Percentiles rank a stretch among this genome's conserved stretches.
phyloP scores from a whole-genome alignment of 139 green algal species.

The Edaphochlamys debaryana region DNA sequence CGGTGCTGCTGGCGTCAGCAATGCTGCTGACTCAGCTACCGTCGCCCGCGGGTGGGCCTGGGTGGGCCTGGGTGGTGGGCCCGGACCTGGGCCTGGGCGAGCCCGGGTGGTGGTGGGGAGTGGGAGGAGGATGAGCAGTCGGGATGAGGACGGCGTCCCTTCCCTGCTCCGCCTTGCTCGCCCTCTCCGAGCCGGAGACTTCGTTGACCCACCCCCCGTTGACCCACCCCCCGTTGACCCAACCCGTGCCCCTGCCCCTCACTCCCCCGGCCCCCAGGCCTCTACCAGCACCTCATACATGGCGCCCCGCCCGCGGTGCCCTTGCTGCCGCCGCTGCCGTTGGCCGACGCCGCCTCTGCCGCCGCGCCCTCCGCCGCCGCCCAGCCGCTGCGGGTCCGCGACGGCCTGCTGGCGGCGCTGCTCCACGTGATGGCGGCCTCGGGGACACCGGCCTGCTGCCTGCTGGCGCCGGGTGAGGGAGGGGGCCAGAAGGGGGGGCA shows the following conservation, averaged over 20 bases:
- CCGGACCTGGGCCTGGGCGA: too few species aligned
- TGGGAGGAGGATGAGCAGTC: too few species aligned
- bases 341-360: too few species aligned
- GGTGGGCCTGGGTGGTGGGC: too few species aligned
- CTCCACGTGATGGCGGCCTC: constrained; percentile 18
- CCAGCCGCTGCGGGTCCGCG: not conserved
- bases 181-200: too few species aligned
- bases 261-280: too few species aligned
- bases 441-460: not conserved
- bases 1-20: not conserved
- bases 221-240: not conserved
- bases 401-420: constrained; percentile 36
- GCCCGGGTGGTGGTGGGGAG: too few species aligned
- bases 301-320: not conserved
- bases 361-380: not conserved
- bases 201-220: too few species aligned
- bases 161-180: too few species aligned
- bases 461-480: constrained; percentile 5
- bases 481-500: not conserved
- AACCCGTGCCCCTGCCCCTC: not conserved
- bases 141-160: too few species aligned
- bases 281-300: constrained; percentile 19
- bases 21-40: constrained; percentile 25
- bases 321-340: not conserved
- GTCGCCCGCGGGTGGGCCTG: too few species aligned